Percentiles rank a stretch among this genome's conserved stretches.
phyloP scores from a whole-genome alignment of 768 basidiomycete genomes.

The Amanita polypyramis region DNA sequence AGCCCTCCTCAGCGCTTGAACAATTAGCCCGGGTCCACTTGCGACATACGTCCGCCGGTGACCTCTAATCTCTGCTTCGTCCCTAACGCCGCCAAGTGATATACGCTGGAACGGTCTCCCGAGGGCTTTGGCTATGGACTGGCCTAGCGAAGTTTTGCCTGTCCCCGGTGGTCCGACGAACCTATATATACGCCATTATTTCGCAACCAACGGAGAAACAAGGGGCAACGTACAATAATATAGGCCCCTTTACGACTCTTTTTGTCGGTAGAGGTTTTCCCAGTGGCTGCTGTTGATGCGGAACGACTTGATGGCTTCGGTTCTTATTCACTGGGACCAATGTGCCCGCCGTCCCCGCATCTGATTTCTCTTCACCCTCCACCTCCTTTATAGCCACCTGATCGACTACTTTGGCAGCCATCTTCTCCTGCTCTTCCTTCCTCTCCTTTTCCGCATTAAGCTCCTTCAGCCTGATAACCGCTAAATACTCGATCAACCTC shows the following conservation, averaged over 20 bases:
- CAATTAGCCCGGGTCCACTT: constrained; percentile 74
- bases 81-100: constrained; percentile 84
- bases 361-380: constrained; percentile 6
- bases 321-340: constrained; percentile 21
- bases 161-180: constrained; percentile 89
- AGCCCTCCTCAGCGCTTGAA: constrained; percentile 79
- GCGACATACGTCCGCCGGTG: constrained; percentile 82
- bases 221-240: constrained; percentile 40
- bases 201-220: neutral
- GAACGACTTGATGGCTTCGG: constrained; percentile 12
- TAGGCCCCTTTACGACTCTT: constrained; percentile 57
- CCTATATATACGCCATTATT: constrained; percentile 21
- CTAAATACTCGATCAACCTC: constrained; percentile 84
- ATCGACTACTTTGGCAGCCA: constrained; percentile 11
- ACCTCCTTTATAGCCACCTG: constrained; percentile 7
- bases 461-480: constrained; percentile 61
- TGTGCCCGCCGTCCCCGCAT: constrained; percentile 13
- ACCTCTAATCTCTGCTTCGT: constrained; percentile 64
- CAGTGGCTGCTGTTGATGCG: constrained; percentile 8
- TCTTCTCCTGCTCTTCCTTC: constrained; percentile 22
- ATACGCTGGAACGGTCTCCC: constrained; percentile 86
- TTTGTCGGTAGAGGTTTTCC: constrained; percentile 8
- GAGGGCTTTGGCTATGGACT: constrained; percentile 77
- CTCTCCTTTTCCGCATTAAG: constrained; percentile 29
- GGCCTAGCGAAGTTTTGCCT: constrained; percentile 87